Evolutionary conservation across 306 rosid genomes (phyloP), one percentile per base, ranked within the genome.

Genomic region (Lathyrus aphaca): DNA sequence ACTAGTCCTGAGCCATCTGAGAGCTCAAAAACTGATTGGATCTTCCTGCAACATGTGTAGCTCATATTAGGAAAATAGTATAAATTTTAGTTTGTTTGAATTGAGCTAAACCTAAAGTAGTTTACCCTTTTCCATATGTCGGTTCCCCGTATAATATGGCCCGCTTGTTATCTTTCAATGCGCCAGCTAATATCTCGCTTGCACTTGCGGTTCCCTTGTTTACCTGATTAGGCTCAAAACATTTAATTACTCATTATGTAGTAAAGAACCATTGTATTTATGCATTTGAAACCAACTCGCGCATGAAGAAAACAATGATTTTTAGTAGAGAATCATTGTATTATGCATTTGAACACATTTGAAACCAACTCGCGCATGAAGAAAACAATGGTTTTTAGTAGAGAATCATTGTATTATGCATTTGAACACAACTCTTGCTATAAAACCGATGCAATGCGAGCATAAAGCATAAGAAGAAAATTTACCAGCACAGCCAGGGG

Each of bases 131-230:
- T 62, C 98, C 99, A 76, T 78, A 94, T 70, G 99, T 94, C 59
- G 96, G 96, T 58, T 94, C 99, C 79, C 99, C 97, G 72, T 84
- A 90, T 74, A 94, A 57, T 71, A 87, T 78, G 25, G 99, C 99
- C 3, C 99, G 87, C 68, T 94, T 94, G 62, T 91, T 91, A 75
- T 94, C 99, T 72, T 94, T 94, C 88, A 94, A 72, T 14, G 99
- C 97, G 44, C 97, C 99, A 0, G 99, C 99, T 80, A 94, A 85
- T 58, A 94, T 94, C 82, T 94, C 99, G 64, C 99, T 94, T 21
- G 99, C 97, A 84, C 99, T 94, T 27, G 99, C 99, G 37, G 99
- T 94, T 83, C 99, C 99, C 85, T 91, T 91, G 69, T 91, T 91
- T 74, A 94, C 99, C 99, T 94, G 70, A 56, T 18, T 56, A 82